phyloP scores from a whole-genome alignment of 2,329 filamentous ascomycete species.

The Colletotrichum lindemuthianum region DNA sequence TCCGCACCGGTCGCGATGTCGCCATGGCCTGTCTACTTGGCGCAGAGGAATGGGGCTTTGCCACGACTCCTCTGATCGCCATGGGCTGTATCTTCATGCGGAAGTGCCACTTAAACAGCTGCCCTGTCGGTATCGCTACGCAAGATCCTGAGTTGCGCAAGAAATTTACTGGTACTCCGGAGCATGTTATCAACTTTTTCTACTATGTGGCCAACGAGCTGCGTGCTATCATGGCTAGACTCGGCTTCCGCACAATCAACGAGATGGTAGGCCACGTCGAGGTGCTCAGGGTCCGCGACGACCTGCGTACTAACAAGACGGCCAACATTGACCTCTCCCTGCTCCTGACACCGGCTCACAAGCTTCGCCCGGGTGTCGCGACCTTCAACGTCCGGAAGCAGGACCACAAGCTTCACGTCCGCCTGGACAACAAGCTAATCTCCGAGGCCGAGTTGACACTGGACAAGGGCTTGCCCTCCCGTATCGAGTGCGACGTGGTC shows the following conservation, averaged over 20 bases:
- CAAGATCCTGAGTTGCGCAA: constrained; percentile 93
- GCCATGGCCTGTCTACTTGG: constrained; percentile 94
- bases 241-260: constrained; percentile 94
- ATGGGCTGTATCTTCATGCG: constrained; percentile 98
- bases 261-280: constrained; percentile 98
- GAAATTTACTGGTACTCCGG: constrained; percentile 92
- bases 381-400: constrained; percentile 99
- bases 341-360: constrained; percentile 95
- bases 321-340: constrained; percentile 93
- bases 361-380: constrained; percentile 90
- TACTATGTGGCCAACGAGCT: constrained; percentile 98
- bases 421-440: constrained; percentile 96
- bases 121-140: constrained; percentile 93
- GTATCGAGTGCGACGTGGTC: constrained; percentile 95
- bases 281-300: constrained; percentile 85
- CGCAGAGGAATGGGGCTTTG: constrained; percentile 98
- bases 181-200: constrained; percentile 99
- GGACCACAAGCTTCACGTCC: constrained; percentile 91
- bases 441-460: constrained; percentile 94
- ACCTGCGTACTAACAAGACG: constrained; percentile 88
- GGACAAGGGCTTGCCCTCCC: constrained; percentile 91
- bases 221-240: constrained; percentile 94
- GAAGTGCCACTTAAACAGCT: constrained; percentile 79
- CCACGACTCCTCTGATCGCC: constrained; percentile 91
- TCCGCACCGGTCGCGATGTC: constrained; percentile 91